A percentile compares a stretch with the other conserved stretches of the same genome.
phyloP scores from a whole-genome alignment of 495 filamentous ascomycete genomes.

The Aspergillus conjunctus region DNA sequence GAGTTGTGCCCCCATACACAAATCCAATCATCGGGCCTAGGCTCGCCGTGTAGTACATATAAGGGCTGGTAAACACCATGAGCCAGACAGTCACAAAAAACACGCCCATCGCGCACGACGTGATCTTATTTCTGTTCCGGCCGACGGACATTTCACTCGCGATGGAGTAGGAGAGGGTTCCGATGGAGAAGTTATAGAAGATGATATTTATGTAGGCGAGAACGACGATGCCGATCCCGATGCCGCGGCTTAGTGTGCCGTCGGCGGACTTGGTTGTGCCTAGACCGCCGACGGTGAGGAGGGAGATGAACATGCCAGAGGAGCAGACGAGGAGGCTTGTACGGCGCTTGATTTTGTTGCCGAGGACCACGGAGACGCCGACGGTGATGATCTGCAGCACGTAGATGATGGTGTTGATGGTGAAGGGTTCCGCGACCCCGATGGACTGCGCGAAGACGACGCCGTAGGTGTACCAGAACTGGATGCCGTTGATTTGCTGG shows the following conservation, averaged over 20 bases:
- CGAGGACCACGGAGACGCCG: constrained; percentile 29
- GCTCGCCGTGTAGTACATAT: constrained; percentile 40
- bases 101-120: constrained; percentile 30
- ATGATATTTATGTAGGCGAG: constrained; percentile 38
- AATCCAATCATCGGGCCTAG: constrained; percentile 44
- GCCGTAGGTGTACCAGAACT: constrained; percentile 44
- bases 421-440: constrained; percentile 39
- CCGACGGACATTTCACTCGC: constrained; percentile 41
- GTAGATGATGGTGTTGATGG: constrained; percentile 37
- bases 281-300: constrained; percentile 38
- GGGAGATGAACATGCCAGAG: constrained; percentile 30
- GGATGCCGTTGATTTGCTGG: constrained; percentile 44
- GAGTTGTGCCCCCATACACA: constrained; percentile 36
- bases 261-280: constrained; percentile 28
- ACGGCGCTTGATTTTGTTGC: constrained; percentile 37
- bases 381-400: constrained; percentile 41
- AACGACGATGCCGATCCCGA: constrained; percentile 34
- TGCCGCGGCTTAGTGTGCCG: constrained; percentile 17
- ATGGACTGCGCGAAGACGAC: constrained; percentile 42
- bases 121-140: constrained; percentile 43
- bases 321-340: constrained; percentile 36
- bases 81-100: constrained; percentile 42
- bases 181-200: constrained; percentile 39
- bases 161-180: constrained; percentile 37
- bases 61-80: constrained; percentile 39